phyloP scores from a whole-genome alignment of 179 eudicot species.

The Vitellaria paradoxa region DNA sequence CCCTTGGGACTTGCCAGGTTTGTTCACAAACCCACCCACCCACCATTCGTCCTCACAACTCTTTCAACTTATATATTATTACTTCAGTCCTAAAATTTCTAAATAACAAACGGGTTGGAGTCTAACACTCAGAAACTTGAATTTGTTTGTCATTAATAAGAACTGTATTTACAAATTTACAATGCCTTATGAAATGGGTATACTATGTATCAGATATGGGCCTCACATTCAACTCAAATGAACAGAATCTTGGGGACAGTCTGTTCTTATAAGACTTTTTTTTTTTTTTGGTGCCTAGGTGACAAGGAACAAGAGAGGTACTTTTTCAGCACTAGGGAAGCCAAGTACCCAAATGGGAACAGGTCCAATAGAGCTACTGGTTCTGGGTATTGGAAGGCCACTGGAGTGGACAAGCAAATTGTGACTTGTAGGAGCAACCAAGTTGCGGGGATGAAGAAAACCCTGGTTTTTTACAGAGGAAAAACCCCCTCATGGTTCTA shows the following conservation, averaged over 20 bases:
- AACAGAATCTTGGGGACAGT: too few relatives aligned
- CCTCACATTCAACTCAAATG: not conserved
- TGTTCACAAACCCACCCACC: slow-evolving; percentile 53
- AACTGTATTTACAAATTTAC: not conserved
- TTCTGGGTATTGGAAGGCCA: slow-evolving; percentile 97
- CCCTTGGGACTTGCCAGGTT: too few relatives aligned
- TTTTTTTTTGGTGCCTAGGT: slow-evolving; percentile 33
- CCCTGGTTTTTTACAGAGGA: slow-evolving; percentile 69
- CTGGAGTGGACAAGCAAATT: slow-evolving; percentile 81
- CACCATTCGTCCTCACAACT: too few relatives aligned
- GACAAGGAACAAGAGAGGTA: slow-evolving; percentile 71
- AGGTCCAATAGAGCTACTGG: slow-evolving; percentile 86
- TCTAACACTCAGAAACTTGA: too few relatives aligned
- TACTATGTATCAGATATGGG: too few relatives aligned
- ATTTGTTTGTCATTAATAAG: not conserved
- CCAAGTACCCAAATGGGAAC: slow-evolving; percentile 93
- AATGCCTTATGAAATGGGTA: not conserved
- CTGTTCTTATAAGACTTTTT: slow-evolving; percentile 10
- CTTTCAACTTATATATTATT: too few relatives aligned
- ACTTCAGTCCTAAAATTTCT: not conserved
- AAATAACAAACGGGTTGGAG: too few relatives aligned
- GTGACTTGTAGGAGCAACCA: slow-evolving; percentile 21
- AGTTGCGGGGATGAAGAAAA: slow-evolving; percentile 69
- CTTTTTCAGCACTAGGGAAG: slow-evolving; percentile 85
- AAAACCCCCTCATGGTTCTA: slow-evolving; percentile 66